phyloP scores from a whole-genome alignment of 1,139 yeast genomes.

The Trichomonascaceae sp. region DNA sequence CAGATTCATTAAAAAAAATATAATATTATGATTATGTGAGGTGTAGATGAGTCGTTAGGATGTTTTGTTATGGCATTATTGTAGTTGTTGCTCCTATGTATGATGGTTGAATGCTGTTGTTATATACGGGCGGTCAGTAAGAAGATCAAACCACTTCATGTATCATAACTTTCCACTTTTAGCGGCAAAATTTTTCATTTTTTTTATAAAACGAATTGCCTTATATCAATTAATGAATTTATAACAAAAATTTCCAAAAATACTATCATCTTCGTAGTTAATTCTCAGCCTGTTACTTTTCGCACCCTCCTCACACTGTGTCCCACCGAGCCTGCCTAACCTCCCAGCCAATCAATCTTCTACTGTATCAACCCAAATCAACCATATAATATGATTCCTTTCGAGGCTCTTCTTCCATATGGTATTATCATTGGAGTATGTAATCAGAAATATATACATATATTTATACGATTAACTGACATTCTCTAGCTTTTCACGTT shows the following conservation, averaged over 20 bases:
- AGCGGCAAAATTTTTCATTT: not conserved
- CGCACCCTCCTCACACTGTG: not conserved
- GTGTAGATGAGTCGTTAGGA: not conserved
- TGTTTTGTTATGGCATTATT: not conserved
- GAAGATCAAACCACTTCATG: no score
- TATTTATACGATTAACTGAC: not conserved
- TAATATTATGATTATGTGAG: conserved; percentile 7
- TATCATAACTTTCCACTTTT: not conserved
- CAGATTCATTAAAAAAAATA: conserved; percentile 6
- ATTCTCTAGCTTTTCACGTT: conserved; percentile 39
- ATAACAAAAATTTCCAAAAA: not conserved
- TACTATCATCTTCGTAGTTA: not conserved
- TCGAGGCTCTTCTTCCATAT: conserved; percentile 65
- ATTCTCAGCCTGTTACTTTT: not conserved
- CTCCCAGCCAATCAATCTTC: conserved; percentile 9
- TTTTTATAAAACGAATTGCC: no score
- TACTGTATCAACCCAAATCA: not conserved
- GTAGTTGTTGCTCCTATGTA: no score
- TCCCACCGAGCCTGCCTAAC: not conserved
- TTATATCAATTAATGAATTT: no score
- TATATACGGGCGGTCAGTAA: no score
- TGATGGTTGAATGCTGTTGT: no score
- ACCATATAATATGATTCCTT: conserved; percentile 49
- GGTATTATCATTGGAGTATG: conserved; percentile 53
- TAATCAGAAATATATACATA: conserved; percentile 9